A percentile compares a stretch with the other conserved stretches of the same genome.
phyloP scores from a whole-genome alignment of 2,329 filamentous ascomycete genomes.

The Calonectria ilicicola region DNA sequence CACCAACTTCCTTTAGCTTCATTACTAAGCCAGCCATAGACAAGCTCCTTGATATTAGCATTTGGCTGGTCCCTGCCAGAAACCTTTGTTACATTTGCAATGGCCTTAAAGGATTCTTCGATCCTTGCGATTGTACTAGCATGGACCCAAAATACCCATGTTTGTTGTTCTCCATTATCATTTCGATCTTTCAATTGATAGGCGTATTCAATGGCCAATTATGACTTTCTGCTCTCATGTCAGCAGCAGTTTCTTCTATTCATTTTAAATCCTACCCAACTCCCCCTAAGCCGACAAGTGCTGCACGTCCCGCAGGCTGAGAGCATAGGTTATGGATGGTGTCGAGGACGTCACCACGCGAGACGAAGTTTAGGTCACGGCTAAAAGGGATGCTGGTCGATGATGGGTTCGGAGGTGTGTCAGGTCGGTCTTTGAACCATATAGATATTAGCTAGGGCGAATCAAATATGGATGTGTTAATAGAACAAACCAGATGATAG shows the following conservation, averaged over 20 bases:
- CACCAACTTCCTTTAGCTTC: neutral
- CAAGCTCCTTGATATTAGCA: neutral
- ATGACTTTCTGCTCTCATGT: slow-evolving; percentile 26
- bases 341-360: slow-evolving; percentile 40
- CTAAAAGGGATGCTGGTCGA: slow-evolving; percentile 39
- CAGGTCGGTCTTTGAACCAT: neutral
- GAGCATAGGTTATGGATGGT: slow-evolving; percentile 36
- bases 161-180: slow-evolving; percentile 16
- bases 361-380: slow-evolving; percentile 44
- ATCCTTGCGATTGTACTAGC: neutral
- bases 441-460: neutral
- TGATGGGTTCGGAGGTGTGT: neutral
- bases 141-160: slow-evolving; percentile 52
- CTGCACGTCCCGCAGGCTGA: slow-evolving; percentile 36
- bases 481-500: neutral
- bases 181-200: slow-evolving; percentile 41
- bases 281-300: slow-evolving; percentile 48
- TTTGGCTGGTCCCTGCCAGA: neutral
- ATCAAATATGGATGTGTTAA: neutral
- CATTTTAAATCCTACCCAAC: slow-evolving; percentile 27
- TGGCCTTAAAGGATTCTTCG: neutral
- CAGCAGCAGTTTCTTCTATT: neutral
- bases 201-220: slow-evolving; percentile 50
- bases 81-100: neutral
- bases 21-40: neutral